Conservation (phyloP, 768 basidiomycete genomes). For the Heimioporus sp. region DNA sequence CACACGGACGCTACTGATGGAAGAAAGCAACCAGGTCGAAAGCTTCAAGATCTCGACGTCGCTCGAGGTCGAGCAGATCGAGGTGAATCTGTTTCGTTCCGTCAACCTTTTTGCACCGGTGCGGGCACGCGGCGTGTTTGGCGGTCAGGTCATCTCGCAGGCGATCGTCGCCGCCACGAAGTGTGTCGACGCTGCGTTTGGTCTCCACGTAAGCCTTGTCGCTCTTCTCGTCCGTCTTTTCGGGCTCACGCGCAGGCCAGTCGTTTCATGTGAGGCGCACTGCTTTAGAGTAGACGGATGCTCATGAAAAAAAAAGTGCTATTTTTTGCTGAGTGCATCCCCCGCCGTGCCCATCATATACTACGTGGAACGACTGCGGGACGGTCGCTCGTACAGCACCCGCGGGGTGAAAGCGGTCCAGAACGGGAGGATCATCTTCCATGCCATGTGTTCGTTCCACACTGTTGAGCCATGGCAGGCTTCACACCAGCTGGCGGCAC, state of each 20-base stretch:
- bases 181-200: conserved; percentile 61
- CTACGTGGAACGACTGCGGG: conserved; percentile 70
- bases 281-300: neutral
- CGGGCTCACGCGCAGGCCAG: conserved; percentile 31
- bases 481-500: conserved; percentile 65
- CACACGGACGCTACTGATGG: too few species aligned
- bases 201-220: conserved; percentile 60
- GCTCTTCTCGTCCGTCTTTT: neutral
- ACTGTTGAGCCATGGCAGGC: conserved; percentile 76
- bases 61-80: conserved; percentile 76
- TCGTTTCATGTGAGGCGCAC: conserved; percentile 64
- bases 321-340: conserved; percentile 77
- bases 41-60: conserved; percentile 69
- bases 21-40: conserved; percentile 45
- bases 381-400: conserved; percentile 74
- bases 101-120: conserved; percentile 66
- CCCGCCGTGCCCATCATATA: conserved; percentile 74
- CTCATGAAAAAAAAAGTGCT: conserved; percentile 51
- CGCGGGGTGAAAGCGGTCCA: conserved; percentile 61
- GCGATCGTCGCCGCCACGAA: conserved; percentile 80
- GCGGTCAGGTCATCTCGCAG: conserved; percentile 89
- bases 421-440: conserved; percentile 50
- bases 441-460: conserved; percentile 82
- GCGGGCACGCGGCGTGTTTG: conserved; percentile 72
- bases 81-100: conserved; percentile 75